Evolutionary conservation across 2,329 filamentous ascomycete genomes (phyloP).

Genomic region (Ophiocordyceps camponoti-leonardi): DNA sequence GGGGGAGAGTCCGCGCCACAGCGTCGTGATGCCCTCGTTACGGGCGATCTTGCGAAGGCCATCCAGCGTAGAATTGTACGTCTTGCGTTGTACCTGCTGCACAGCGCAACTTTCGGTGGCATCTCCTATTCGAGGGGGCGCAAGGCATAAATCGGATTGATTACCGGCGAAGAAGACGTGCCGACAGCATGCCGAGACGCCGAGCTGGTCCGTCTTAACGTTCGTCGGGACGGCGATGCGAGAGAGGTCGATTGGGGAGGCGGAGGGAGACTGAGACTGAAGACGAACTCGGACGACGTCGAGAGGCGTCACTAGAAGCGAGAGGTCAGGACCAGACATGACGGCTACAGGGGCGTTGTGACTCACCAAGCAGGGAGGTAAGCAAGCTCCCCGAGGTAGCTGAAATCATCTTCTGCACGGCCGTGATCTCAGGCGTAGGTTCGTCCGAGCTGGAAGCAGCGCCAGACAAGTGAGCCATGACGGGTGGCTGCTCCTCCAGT

Average conservation of each 20-base stretch:
- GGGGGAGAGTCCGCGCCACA: constrained; percentile 90
- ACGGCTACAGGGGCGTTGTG: background rate
- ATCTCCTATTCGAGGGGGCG: constrained; percentile 38
- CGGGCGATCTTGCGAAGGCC: constrained; percentile 86
- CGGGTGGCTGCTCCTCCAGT: constrained; percentile 11
- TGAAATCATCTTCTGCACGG: constrained; percentile 84
- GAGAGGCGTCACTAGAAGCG: constrained; percentile 62
- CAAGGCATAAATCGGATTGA: constrained; percentile 63
- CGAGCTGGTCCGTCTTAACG: constrained; percentile 62
- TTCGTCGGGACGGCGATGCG: constrained; percentile 43
- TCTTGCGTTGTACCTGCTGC: constrained; percentile 68
- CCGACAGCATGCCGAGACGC: constrained; percentile 85
- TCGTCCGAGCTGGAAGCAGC: constrained; percentile 6
- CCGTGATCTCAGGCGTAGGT: constrained; percentile 50
- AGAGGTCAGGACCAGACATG: background rate
- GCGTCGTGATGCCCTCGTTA: constrained; percentile 69
- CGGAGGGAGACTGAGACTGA: constrained; percentile 55
- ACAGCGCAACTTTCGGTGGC: constrained; percentile 54
- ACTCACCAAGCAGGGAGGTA: constrained; percentile 71
- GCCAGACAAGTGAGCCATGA: constrained; percentile 11
- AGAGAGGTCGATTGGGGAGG: constrained; percentile 34
- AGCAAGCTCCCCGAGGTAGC: constrained; percentile 80
- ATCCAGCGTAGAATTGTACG: constrained; percentile 81
- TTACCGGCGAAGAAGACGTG: constrained; percentile 96
- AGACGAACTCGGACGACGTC: constrained; percentile 92